These are phyloP conservation scores for Pseudomassariella vexata DNA, from an alignment of 2,329 filamentous ascomycete genomes.

Conservation along the genomic window DNA sequence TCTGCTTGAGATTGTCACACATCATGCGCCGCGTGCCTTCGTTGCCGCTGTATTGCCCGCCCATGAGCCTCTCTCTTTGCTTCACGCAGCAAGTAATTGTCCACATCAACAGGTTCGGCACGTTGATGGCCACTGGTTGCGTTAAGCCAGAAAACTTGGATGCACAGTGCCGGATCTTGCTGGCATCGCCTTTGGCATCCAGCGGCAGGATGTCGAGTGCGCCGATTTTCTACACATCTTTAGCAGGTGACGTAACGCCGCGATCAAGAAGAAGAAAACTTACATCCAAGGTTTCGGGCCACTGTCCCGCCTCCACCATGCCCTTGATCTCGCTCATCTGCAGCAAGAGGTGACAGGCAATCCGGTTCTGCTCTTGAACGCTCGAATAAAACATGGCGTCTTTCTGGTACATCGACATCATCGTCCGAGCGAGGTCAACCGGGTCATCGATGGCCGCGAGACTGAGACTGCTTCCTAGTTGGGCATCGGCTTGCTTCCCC, in stretches of 20 bases:
- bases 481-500: slow-evolving; percentile 29
- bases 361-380: slow-evolving; percentile 51
- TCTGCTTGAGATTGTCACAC: slow-evolving; percentile 67
- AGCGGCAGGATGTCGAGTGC: slow-evolving; percentile 75
- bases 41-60: slow-evolving; percentile 69
- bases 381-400: slow-evolving; percentile 55
- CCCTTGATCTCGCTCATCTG: slow-evolving; percentile 58
- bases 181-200: slow-evolving; percentile 66
- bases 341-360: slow-evolving; percentile 50
- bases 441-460: slow-evolving; percentile 56
- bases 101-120: slow-evolving; percentile 91
- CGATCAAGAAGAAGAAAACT: slow-evolving; percentile 24
- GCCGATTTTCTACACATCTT: slow-evolving; percentile 57
- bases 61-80: slow-evolving; percentile 66
- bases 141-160: slow-evolving; percentile 75
- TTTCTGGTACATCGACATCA: slow-evolving; percentile 58
- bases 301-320: slow-evolving; percentile 47
- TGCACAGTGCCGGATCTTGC: slow-evolving; percentile 72
- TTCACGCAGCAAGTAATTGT: slow-evolving; percentile 80
- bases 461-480: slow-evolving; percentile 52
- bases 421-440: slow-evolving; percentile 52
- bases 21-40: slow-evolving; percentile 58
- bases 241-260: slow-evolving; percentile 6
- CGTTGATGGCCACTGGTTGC: slow-evolving; percentile 77
- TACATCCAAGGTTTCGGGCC: slow-evolving; percentile 55